These are phyloP conservation scores for Sphaerulina musiva DNA, from an alignment of 2,329 filamentous ascomycete species.

Conservation along the genomic window DNA sequence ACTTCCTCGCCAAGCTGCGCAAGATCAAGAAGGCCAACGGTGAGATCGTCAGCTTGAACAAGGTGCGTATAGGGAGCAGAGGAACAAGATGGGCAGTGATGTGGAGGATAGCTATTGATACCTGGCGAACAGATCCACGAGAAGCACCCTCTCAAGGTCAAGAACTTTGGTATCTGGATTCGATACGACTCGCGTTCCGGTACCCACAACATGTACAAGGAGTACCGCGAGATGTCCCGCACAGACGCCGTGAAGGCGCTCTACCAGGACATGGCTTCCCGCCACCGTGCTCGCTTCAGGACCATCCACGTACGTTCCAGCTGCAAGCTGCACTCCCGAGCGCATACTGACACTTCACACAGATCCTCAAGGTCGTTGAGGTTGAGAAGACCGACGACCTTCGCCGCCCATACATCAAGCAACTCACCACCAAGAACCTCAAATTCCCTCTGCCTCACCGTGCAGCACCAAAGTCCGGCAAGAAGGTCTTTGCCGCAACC, in stretches of 20 bases:
- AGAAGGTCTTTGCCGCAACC: constrained; percentile 88
- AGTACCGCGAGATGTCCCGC: constrained; percentile 98
- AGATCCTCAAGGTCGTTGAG: constrained; percentile 99
- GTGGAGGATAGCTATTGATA: constrained; percentile 4
- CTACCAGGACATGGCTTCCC: constrained; percentile 99
- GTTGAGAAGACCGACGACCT: constrained; percentile 89
- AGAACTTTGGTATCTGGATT: constrained; percentile 99
- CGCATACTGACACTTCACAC: constrained; percentile 9
- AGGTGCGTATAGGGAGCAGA: constrained; percentile 52
- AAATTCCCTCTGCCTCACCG: constrained; percentile 99
- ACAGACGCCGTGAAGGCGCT: constrained; percentile 91
- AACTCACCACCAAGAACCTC: constrained; percentile 90
- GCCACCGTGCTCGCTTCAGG: constrained; percentile 96
- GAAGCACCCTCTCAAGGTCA: constrained; percentile 99
- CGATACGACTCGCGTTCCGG: constrained; percentile 99
- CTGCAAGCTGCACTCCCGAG: not conserved
- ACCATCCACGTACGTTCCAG: constrained; percentile 79
- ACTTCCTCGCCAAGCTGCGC: constrained; percentile 97
- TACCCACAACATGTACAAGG: constrained; percentile 99
- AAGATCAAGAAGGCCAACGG: constrained; percentile 99
- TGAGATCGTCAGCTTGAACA: constrained; percentile 96
- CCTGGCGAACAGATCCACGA: constrained; percentile 67
- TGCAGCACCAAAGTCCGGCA: constrained; percentile 70
- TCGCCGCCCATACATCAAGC: constrained; percentile 99
- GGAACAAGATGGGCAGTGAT: not conserved